Base-by-base conservation (phyloP, 805 yeast species). In the Crinitomyces ghanaensis region DNA sequence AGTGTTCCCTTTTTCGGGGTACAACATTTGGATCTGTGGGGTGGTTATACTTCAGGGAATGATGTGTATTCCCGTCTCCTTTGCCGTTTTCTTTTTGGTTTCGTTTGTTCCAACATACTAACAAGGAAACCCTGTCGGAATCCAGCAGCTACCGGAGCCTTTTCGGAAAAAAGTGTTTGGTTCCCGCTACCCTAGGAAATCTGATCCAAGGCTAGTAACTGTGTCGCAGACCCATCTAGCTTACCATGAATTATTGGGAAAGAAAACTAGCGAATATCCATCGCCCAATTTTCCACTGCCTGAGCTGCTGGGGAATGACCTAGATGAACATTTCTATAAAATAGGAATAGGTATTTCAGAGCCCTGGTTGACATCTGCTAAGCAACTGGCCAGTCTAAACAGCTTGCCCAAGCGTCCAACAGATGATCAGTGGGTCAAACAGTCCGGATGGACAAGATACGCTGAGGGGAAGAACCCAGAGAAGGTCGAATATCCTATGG, bases 391-490 rank as follows among this genome's bases (percentile, higher is more conserved):
- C 1, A 42, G 39, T 1, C n/a, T n/a, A n/a, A 40, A 54, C 17
- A 69, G 49, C 11, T 45, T 57, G 31, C 70, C 71, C 0, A 30
- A 35, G 9, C 46, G 37, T 33, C 83, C 85, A 0, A 32, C 16
- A 2, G 45, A 46, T 1, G 15, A 45, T 4, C 36, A 58, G 2
- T 83, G 93, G 85, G 35, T 55, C 2, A 52, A 70, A 32, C 50
- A 61, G 43, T 55, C 82, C 2, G 97, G 98, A 5, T 91, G 97
- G 97, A 65, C 72, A 12, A 63, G 78, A 45, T 88, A 91, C 53
- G 70, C 58, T 3, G 59, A 61, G 0, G 77, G 76, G 1, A 50
- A 59, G 34, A 41, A 44, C 0, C 85, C 94, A 0, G 54, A 56
- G 14, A 38, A 50, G 4, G 37, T 30, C 95, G 91, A 0, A 62